Evolutionary conservation across 345 rosid genomes (phyloP), one percentile per base, ranked within the genome.

Genomic region (Eucalyptus cloeziana): DNA sequence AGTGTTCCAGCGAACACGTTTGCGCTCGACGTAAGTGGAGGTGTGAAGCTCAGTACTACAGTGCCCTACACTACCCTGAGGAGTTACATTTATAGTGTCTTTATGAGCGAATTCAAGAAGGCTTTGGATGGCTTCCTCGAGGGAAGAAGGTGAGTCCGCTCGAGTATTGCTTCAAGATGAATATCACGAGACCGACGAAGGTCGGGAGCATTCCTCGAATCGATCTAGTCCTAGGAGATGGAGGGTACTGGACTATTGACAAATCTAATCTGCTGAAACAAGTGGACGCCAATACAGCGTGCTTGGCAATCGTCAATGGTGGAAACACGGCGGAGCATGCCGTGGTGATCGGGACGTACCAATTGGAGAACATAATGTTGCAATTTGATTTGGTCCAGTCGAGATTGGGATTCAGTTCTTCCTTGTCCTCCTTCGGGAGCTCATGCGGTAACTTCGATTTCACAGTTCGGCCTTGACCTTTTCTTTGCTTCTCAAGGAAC

Each of bases 321-420:
- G 88, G 80, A 16, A 17, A 40, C 47, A 25, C 14, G 5, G 30
- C 85, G 3, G 81, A 31, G 45, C 86, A 87, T 16, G 88, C 94
- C 43, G 89, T 93, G 56, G 90, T 89, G 88, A 92, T 92, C 45
- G 92, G 93, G 51, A 54, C 89, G 90, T 54, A 92, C 88, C 92
- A 92, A 64, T 86, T 93, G 92, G 94, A 93, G 56, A 86, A 93
- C 19, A 88, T 88, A 58, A 86, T 91, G 54, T 44, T 92, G 90
- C 90, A 87, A 89, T 91, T 93, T 49, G 91, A 91, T 79, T 79
- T 88, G 86, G 92, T 64, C 5, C 86, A 90, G 87, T 89, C 88
- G 47, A 88, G 89, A 88, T 89, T 93, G 60, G 94, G 94, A n/a
- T 93, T 93, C 87, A 92, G 89, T 83, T 45, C 87, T 49, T 88